These are phyloP conservation scores for Plectosphaerella sp. DNA, from an alignment of 2,329 filamentous ascomycete genomes.

Conservation along the genomic window DNA sequence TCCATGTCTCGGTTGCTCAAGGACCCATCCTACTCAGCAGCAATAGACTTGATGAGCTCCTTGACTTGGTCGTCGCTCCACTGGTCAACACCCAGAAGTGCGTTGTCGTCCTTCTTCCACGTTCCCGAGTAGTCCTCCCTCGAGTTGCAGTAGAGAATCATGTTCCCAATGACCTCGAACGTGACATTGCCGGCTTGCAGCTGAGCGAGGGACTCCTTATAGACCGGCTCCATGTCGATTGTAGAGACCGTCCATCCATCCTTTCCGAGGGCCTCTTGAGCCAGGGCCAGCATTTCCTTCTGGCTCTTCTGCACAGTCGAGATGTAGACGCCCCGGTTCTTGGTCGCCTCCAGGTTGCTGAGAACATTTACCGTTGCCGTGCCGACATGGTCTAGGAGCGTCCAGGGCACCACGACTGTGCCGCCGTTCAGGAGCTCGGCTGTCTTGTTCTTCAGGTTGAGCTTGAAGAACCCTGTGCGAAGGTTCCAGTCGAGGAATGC, in stretches of 20 bases:
- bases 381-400: conserved; percentile 19
- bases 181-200: conserved; percentile 14
- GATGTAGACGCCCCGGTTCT: conserved; percentile 18
- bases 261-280: conserved; percentile 11
- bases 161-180: conserved; percentile 9
- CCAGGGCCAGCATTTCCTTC: conserved; percentile 15
- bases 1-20: no score
- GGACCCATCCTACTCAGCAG: conserved; percentile 2
- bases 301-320: conserved; percentile 16
- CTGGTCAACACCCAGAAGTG: conserved; percentile 13
- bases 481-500: conserved; percentile 24
- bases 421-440: conserved; percentile 18
- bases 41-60: conserved; percentile 10
- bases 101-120: conserved; percentile 15
- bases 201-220: conserved; percentile 11
- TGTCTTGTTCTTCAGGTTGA: conserved; percentile 17
- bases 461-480: conserved; percentile 12
- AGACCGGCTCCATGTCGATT: conserved; percentile 11
- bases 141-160: conserved; percentile 13
- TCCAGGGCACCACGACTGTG: conserved; percentile 15
- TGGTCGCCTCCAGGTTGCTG: conserved; percentile 19
- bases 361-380: conserved; percentile 19
- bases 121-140: conserved; percentile 9
- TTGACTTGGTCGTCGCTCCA: conserved; percentile 15
- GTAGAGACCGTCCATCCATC: conserved; percentile 13